Conservation (phyloP, 2,329 filamentous ascomycete species). For the Trichoderma breve region DNA sequence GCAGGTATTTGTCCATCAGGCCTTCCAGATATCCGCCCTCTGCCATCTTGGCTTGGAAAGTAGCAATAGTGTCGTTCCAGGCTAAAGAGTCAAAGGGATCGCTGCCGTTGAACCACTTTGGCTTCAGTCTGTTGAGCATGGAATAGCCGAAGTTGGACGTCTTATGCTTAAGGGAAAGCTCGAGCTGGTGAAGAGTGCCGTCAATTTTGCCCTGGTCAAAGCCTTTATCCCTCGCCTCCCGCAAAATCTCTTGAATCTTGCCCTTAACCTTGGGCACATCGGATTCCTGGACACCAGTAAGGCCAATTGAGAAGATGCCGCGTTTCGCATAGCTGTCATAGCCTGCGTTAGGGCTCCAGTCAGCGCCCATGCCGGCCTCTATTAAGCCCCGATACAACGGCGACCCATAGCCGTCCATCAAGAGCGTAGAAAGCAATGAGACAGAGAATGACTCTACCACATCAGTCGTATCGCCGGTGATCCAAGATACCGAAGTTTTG, state of each 20-base stretch:
- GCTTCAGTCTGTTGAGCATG: conserved; percentile 82
- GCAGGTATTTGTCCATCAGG: conserved; percentile 82
- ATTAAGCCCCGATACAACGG: conserved; percentile 87
- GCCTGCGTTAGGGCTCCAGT: conserved; percentile 92
- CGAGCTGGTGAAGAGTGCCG: conserved; percentile 88
- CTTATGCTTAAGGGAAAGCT: conserved; percentile 93
- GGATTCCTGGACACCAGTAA: conserved; percentile 82
- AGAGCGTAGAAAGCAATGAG: conserved; percentile 73
- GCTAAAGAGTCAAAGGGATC: conserved; percentile 88
- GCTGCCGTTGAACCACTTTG: conserved; percentile 92
- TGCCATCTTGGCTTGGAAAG: conserved; percentile 75
- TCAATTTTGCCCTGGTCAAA: conserved; percentile 91
- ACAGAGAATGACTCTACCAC: conserved; percentile 86
- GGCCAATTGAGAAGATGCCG: conserved; percentile 84
- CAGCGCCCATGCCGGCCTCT: conserved; percentile 83
- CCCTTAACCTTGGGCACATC: conserved; percentile 76
- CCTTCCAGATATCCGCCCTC: conserved; percentile 79
- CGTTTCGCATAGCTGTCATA: conserved; percentile 76
- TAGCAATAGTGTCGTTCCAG: conserved; percentile 84
- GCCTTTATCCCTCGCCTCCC: conserved; percentile 67
- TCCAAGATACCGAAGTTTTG: conserved; percentile 93
- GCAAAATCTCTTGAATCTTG: conserved; percentile 69
- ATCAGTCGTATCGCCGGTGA: conserved; percentile 78
- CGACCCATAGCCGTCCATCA: conserved; percentile 94
- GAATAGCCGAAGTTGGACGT: conserved; percentile 92